Percentiles rank a stretch among this genome's conserved stretches.
phyloP scores from a whole-genome alignment of 2,329 filamentous ascomycete species.

The Colletotrichum agaves region DNA sequence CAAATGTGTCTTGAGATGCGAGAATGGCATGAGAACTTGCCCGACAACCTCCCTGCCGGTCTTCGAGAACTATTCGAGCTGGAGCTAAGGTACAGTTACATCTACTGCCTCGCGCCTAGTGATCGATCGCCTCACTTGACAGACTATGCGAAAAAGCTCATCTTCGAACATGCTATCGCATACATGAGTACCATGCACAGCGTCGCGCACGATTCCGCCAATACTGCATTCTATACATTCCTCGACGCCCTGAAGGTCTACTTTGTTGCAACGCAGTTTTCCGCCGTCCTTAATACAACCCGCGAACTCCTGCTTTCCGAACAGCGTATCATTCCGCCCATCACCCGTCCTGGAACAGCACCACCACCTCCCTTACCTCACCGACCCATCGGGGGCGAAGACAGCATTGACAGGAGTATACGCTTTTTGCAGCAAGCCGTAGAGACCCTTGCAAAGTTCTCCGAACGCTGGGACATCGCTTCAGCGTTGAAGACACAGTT shows the following conservation, averaged over 20 bases:
- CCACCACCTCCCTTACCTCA: slow-evolving; percentile 65
- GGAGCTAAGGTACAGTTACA: slow-evolving; percentile 89
- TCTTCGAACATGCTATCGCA: slow-evolving; percentile 88
- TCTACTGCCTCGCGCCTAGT: slow-evolving; percentile 88
- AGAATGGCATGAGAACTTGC: slow-evolving; percentile 84
- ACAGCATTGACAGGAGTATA: slow-evolving; percentile 67
- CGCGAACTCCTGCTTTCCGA: slow-evolving; percentile 67
- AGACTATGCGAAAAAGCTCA: slow-evolving; percentile 80
- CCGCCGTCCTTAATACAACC: slow-evolving; percentile 65
- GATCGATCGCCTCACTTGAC: slow-evolving; percentile 77
- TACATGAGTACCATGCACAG: slow-evolving; percentile 81
- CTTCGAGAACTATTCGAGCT: slow-evolving; percentile 85
- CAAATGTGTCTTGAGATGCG: slow-evolving; percentile 80
- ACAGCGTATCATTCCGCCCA: slow-evolving; percentile 55
- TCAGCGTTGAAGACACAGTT: slow-evolving; percentile 64
- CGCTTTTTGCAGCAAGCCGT: slow-evolving; percentile 64
- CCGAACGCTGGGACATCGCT: slow-evolving; percentile 69
- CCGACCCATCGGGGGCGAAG: slow-evolving; percentile 53
- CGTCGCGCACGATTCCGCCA: slow-evolving; percentile 68
- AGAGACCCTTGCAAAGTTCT: slow-evolving; percentile 65
- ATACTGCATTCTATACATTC: slow-evolving; percentile 81
- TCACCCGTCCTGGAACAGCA: slow-evolving; percentile 57
- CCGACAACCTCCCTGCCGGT: slow-evolving; percentile 69
- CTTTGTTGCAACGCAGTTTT: slow-evolving; percentile 74
- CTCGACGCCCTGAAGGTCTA: slow-evolving; percentile 88